Evolutionary conservation across 2,329 filamentous ascomycete species (phyloP), one percentile per base, ranked within the genome.

Genomic region (Cladophialophora yegresii): DNA sequence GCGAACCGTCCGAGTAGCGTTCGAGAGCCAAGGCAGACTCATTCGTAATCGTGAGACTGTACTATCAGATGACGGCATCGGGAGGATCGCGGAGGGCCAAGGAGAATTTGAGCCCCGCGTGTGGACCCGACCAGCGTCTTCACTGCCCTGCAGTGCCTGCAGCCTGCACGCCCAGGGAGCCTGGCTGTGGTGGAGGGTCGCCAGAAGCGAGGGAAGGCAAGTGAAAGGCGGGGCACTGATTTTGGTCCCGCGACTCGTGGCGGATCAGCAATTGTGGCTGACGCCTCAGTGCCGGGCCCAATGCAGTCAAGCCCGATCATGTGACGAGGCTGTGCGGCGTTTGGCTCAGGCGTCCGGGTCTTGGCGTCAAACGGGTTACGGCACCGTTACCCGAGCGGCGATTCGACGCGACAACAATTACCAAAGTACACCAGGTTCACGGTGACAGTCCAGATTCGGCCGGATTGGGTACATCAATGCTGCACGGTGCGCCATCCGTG

Each of bases 21-120:
- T n/a, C 54, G 36, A 22, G 16, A 32, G 43, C 40, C 56, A 50
- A 58, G 56, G 45, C 54, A 57, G 54, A 57, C n/a, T 57, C 36
- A 36, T 43, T 43, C 36, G 36, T 43, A 43, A 43, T 50, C 33
- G 54, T 45, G 23, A 56, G 54, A 45, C 22, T 23, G 16, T 43
- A 13, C 10, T 13, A 43, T 43, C 47, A 13, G 47, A 50, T 50
- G 47, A 50, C 47, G 47, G 47, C 47, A 28, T 23, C 6, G 8
- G n/a, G 26, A 28, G 26, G 26, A 28, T 28, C 26, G 26, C 26
- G 6, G 26, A 28, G 26, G 26, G 26, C 26, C 26, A 28, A 28
- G 26, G 26, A 28, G 26, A 6, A 28, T 28, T 28, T 28, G 26
- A 28, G 26, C 26, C 3, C 26, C 26, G 26, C 26, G 26, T 28